phyloP scores from a whole-genome alignment of 2,329 filamentous ascomycete genomes.

The Trichoderma koningii region DNA sequence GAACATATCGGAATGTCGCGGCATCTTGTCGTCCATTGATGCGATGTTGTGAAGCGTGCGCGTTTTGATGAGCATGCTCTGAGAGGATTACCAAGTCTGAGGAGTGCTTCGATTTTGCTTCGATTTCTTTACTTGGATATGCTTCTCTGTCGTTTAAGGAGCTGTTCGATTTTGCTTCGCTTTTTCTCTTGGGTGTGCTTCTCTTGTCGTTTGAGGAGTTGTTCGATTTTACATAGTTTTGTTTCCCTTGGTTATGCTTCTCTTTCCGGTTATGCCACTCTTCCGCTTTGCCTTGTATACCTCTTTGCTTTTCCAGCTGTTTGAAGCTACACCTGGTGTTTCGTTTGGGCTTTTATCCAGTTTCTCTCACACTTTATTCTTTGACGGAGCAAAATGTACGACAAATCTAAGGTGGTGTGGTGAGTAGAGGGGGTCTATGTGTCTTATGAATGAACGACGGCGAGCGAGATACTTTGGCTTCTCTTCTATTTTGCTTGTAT shows the following conservation, averaged over 20 bases:
- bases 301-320: background rate
- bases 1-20: background rate
- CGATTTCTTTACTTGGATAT: background rate
- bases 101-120: too few species aligned
- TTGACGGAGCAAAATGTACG: background rate
- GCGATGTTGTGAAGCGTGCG: background rate
- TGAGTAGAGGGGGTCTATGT: background rate
- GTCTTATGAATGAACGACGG: slow-evolving; percentile 20
- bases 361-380: background rate
- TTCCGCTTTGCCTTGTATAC: background rate
- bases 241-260: background rate
- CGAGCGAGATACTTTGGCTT: slow-evolving; percentile 4
- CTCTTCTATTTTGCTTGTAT: background rate
- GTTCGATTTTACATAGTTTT: background rate
- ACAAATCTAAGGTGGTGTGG: background rate
- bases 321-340: slow-evolving; percentile 6
- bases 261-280: background rate
- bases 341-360: background rate
- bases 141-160: background rate
- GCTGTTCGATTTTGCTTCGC: background rate
- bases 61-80: background rate
- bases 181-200: background rate
- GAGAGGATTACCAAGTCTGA: too few species aligned
- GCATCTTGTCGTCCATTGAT: background rate
- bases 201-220: background rate